Base-by-base conservation (phyloP, 257 asterid genomes). In the Agastache rugosa region DNA sequence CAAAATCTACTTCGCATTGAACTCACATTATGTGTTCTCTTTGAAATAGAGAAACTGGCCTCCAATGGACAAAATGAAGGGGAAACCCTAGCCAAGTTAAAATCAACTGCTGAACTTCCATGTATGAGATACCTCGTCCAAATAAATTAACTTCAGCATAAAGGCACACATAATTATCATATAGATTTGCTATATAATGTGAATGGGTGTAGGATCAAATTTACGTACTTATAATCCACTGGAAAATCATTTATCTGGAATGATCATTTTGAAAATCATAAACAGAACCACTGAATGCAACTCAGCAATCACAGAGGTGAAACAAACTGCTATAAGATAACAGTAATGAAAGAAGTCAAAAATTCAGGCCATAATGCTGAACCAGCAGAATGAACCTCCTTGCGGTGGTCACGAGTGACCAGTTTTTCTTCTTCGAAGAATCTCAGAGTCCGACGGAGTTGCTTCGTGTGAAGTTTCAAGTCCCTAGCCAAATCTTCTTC, bases 401-500 rank as follows among this genome's bases (percentile, higher is more conserved):
- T 94, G 72, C 97, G 86, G 77, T 94, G 99, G 80, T 95, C 99
- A 71, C 98, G 92, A 8, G 93, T 91, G 79, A 95, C 85, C 31
- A 92, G 80, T 81, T 92, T 95, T 82, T 95, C 99, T 72, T 95
- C 98, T 87, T 95, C 99, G 37, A 95, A 90, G 79, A 95, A 90
- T 37, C 98, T 85, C 78, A 95, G 83, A 60, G 90, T 91, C 69
- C 99, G 92, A 29, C 99, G 96, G 61, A 95, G 91, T 81, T 95
- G 99, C 85, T 95, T 95, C 4, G 98, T 83, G 80, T 95, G 99
- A 82, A 95, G 85, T 89, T 92, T 95, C 89, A 95, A 84, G 80
- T 89, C 96, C 87, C 90, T 95, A 37, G 99, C 99, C 91, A 95
- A 87, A 72, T 95, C 97, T 82, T 95, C 99, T 79, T 95, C 99